Base-by-base conservation (phyloP, 345 rosid species). In the Pistacia integerrima region DNA sequence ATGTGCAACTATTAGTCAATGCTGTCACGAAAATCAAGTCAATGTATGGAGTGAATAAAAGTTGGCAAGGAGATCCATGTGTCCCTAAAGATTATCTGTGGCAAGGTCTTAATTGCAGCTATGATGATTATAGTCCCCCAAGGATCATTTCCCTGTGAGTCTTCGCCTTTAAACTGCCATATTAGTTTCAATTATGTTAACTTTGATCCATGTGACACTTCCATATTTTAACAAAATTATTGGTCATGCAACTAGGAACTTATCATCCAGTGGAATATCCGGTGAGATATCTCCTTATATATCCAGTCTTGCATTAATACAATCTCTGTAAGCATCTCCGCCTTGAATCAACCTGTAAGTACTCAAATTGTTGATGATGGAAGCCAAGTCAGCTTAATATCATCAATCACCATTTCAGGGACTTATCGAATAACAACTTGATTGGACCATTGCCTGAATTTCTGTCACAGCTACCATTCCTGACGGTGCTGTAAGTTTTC, bases 21-120 rank as follows among this genome's bases (percentile, higher is more conserved):
- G 87, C 90, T 10, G 68, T 88, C 5, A 71, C 51, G 57, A 62
- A 44, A 64, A 87, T 86, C 57, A 82, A 87, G 72, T 75, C 71
- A 20, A 57, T 14, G 8, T 85, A 85, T 67, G 79, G 73, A 41
- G 51, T 85, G 72, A 85, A 72, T 17, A 81, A 30, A 55, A 79
- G 79, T 64, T 88, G 88, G 92, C 85, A 85, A 69, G 90, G 90
- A 49, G 92, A 85, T 83, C 90, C 90, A 58, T 85, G 88, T 36
- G 68, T 3, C 80, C 90, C 87, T 25, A 64, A 25, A 75, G 62
- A n/a, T 25, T 85, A 74, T 69, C 8, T 58, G 44, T 85, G 90
- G 88, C 81, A 86, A 13, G 86, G 92, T 65, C 76, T 88, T 70
- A 77, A 78, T 57, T 88, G 88, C 80, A 76, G 67, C 78, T 71